Percentiles rank a stretch among this genome's conserved stretches.
phyloP scores from a whole-genome alignment of 257 asterid species.

The Nicotiana otophora region DNA sequence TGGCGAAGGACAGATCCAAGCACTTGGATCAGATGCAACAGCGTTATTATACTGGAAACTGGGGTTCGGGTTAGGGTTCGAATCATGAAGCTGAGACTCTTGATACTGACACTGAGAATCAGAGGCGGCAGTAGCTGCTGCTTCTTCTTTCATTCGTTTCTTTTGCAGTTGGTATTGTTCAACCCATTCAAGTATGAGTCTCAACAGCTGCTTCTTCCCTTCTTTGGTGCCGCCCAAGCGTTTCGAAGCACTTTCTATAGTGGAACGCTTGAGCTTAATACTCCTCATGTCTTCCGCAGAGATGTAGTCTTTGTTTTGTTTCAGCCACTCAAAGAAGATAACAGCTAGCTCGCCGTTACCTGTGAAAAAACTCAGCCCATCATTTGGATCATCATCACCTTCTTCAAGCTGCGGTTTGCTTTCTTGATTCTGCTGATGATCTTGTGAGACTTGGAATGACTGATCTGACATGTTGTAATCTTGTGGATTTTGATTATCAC shows the following conservation, averaged over 20 bases:
- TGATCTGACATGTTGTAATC: slow-evolving; percentile 12
- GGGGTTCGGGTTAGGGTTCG: slow-evolving; percentile 12
- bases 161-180: slow-evolving; percentile 65
- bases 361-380: slow-evolving; percentile 34
- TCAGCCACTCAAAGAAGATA: slow-evolving; percentile 81
- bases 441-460: neutral
- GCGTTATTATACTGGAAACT: neutral
- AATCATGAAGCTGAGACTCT: neutral
- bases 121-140: neutral
- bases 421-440: neutral
- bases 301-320: slow-evolving; percentile 63
- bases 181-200: slow-evolving; percentile 81
- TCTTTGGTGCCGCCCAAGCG: slow-evolving; percentile 56
- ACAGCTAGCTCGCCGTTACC: slow-evolving; percentile 55
- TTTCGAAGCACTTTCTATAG: slow-evolving; percentile 69
- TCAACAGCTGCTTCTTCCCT: slow-evolving; percentile 71
- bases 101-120: slow-evolving; percentile 1
- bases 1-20: slow-evolving; percentile 20
- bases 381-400: slow-evolving; percentile 8
- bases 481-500: slow-evolving; percentile 25
- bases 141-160: slow-evolving; percentile 16
- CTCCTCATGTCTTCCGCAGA: slow-evolving; percentile 78
- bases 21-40: slow-evolving; percentile 6
- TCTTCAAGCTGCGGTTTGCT: neutral
- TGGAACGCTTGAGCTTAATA: slow-evolving; percentile 71